A percentile compares a stretch with the other conserved stretches of the same genome.
Conservation (phyloP, 495 filamentous ascomycete species). For the Delitschia confertaspora region DNA sequence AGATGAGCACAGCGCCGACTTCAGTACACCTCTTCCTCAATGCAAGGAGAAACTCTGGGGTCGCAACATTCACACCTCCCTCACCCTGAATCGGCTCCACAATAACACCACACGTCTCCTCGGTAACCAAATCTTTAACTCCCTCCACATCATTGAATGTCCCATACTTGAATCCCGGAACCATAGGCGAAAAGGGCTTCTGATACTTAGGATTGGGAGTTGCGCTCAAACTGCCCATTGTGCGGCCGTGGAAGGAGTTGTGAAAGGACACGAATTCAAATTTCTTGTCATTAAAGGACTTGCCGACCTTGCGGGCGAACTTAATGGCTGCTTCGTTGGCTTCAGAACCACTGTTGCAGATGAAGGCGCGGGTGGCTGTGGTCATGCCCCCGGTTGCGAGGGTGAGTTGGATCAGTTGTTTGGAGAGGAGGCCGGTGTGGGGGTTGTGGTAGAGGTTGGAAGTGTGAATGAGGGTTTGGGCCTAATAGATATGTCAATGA, state of each 20-base stretch:
- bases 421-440: slow-evolving; percentile 80
- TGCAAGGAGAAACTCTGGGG: slow-evolving; percentile 66
- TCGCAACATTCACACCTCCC: slow-evolving; percentile 81
- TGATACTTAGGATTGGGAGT: slow-evolving; percentile 99
- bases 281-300: slow-evolving; percentile 64
- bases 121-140: slow-evolving; percentile 63
- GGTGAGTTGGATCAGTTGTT: slow-evolving; percentile 75
- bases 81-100: slow-evolving; percentile 97
- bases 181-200: slow-evolving; percentile 85
- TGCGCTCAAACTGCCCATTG: slow-evolving; percentile 83
- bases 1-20: slow-evolving; percentile 81
- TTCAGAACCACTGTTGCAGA: slow-evolving; percentile 91
- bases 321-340: slow-evolving; percentile 98
- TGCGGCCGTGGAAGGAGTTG: slow-evolving; percentile 89
- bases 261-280: slow-evolving; percentile 80
- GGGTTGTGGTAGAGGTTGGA: slow-evolving; percentile 95
- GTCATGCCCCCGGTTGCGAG: slow-evolving; percentile 67
- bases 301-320: slow-evolving; percentile 86
- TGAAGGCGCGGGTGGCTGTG: slow-evolving; percentile 70
- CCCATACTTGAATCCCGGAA: slow-evolving; percentile 85
- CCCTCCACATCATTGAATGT: slow-evolving; percentile 70
- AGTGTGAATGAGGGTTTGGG: slow-evolving; percentile 72
- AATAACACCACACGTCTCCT: slow-evolving; percentile 87
- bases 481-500: slow-evolving; percentile 43
- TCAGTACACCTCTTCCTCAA: slow-evolving; percentile 73